A percentile compares a stretch with the other conserved stretches of the same genome.
phyloP scores from a whole-genome alignment of 2,329 filamentous ascomycete species.

The Paraphaeosphaeria minitans region DNA sequence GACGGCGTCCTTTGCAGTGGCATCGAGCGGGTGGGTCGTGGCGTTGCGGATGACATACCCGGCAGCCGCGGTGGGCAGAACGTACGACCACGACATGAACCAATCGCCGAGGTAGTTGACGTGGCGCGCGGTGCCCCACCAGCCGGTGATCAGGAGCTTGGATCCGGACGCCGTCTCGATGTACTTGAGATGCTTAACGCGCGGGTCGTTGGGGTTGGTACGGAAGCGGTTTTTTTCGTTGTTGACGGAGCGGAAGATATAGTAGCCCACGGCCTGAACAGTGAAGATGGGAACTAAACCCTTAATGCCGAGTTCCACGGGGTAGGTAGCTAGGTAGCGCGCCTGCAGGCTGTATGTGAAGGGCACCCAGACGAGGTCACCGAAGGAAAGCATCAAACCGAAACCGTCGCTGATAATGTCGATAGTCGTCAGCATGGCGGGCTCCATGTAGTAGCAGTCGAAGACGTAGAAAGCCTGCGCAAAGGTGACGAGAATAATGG shows the following conservation, averaged over 20 bases:
- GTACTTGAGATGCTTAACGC: constrained; percentile 78
- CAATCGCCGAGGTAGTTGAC: constrained; percentile 97
- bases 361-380: constrained; percentile 90
- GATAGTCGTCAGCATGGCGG: constrained; percentile 88
- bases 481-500: constrained; percentile 76
- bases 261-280: constrained; percentile 76
- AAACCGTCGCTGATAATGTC: constrained; percentile 94
- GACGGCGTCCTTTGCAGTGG: constrained; percentile 57
- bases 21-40: constrained; percentile 41
- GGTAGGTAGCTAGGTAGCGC: constrained; percentile 82
- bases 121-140: constrained; percentile 91
- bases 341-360: constrained; percentile 86
- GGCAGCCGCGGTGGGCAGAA: constrained; percentile 81
- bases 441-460: constrained; percentile 85
- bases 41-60: constrained; percentile 72
- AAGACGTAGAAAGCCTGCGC: constrained; percentile 84
- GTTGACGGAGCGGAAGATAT: constrained; percentile 92
- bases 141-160: constrained; percentile 80
- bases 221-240: constrained; percentile 95
- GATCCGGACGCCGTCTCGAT: constrained; percentile 84
- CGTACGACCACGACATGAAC: constrained; percentile 91
- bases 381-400: constrained; percentile 92
- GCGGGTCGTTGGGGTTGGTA: constrained; percentile 80
- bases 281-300: constrained; percentile 69
- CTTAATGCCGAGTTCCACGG: constrained; percentile 72